Base-by-base conservation (phyloP, 164 flowering plant species). In the Magnolia sinica region DNA sequence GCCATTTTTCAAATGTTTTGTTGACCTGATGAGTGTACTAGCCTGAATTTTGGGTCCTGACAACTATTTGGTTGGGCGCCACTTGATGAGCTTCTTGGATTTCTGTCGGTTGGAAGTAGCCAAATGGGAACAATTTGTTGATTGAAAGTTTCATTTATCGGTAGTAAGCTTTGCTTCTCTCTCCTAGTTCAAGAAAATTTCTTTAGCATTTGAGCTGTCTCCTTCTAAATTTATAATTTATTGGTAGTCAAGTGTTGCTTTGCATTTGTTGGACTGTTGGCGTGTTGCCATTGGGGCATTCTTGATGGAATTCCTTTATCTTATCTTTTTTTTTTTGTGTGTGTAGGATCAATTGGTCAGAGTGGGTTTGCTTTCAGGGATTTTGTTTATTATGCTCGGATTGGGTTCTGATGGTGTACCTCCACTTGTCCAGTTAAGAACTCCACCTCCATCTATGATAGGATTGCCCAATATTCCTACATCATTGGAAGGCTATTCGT, bases 271-370 rank as follows among this genome's bases (percentile, higher is more conserved):
- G 3, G 27, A 23, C 22, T 5, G 7, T 22, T 66, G 37, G 69
- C 69, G 22, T 9, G 69, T 66, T 23, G 61, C 13, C 13, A 37
- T 37, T 5, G 10, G 61, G 19, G 16, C 61, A 14, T 55, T 55
- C 61, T 55, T 55, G 2, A 55, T 55, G 19, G 16, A 27, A 27
- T 27, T 27, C 29, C 29, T 27, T 1, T 1, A 0, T 27, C 27
- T 27, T 27, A 0, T 5, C 0, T 7, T 16, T 64, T 73, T 71
- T 78, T 65, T 58, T 37, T 76, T 83, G 68, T 73, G 71, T 50
- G 83, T 88, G 80, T 81, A 96, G 99, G 97, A 94, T 84, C 99
- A 96, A 88, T 74, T 96, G 87, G 97, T 91, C 81, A 89, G 99
- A 87, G 97, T 92, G 65, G 79, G 87, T 3, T 81, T 96, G 82